Base-by-base conservation (phyloP, 169 alveolate species). In the Plasmodium gaboni region DNA sequence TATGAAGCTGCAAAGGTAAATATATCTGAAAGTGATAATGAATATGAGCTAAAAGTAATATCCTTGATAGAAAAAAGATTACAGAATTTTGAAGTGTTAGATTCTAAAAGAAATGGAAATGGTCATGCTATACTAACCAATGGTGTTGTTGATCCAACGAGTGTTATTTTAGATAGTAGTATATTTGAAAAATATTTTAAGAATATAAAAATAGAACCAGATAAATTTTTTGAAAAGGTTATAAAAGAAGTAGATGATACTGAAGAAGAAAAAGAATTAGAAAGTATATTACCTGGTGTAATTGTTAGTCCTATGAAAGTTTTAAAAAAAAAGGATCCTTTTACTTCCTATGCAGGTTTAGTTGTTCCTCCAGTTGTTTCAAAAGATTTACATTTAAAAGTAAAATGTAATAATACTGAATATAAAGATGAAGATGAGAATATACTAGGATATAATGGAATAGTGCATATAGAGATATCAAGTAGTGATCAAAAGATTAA, bases 401-500 rank as follows among this genome's bases (percentile, higher is more conserved):
- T 83, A 6, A 42, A 69, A 12, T 83, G 91, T 24, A 60, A 83
- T 69, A 83, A 83, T 68, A 28, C 17, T 10, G 74, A 22, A 83
- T 83, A 83, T 19, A 69, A 69, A 69, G 24, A 8, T 6, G 91
- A 83, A 17, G 48, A 26, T 22, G 17, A 12, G 0, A 48, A 78
- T 3, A 15, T 32, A 53, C 68, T 57, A 5, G 91, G 91, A 4
- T 83, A 68, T 63, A 83, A 83, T 9, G 91, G 86, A 12, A 69
- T 83, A 8, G n/a, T 57, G 6, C 85, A 83, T 38, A 15, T 83
- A 1, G 48, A 28, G 0, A 32, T 83, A 22, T 12, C 83, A 1
- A 83, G 15, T 13, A 68, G 44, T 46, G 73, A 68, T 17, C 1
- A 38, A 32, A 83, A 83, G 26, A 63, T 73, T 13, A 69, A 51